These are phyloP conservation scores for Rhynchospora tenuis DNA, from an alignment of 176 grass and related monocot genomes.

Conservation along the genomic window DNA sequence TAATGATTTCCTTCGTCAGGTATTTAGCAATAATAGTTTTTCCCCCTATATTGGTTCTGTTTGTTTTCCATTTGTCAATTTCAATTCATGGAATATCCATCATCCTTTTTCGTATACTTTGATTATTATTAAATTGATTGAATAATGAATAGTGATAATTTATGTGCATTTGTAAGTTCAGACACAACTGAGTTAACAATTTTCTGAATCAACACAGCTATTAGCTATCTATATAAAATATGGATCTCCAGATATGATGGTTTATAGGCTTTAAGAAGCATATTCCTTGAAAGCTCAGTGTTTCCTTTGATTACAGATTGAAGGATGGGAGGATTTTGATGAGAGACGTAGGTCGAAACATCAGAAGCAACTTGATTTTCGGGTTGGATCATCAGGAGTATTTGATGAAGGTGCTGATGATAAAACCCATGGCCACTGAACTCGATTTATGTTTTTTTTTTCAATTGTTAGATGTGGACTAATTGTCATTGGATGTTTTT, in stretches of 20 bases:
- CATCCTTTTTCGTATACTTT: background rate
- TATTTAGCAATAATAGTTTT: slow-evolving; percentile 10
- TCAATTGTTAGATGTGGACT: background rate
- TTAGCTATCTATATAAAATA: background rate
- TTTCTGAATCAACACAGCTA: background rate
- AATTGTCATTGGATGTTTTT: background rate
- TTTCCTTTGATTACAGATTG: slow-evolving; percentile 34
- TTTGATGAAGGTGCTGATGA: slow-evolving; percentile 95
- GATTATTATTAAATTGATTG: background rate
- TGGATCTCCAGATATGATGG: background rate
- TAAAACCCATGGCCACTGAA: slow-evolving; percentile 31
- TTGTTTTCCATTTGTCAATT: background rate
- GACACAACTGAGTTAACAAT: background rate
- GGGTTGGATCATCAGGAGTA: slow-evolving; percentile 77
- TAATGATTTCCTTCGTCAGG: slow-evolving; percentile 85
- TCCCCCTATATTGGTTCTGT: background rate
- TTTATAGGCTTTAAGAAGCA: background rate
- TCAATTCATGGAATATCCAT: background rate
- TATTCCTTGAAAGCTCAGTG: background rate
- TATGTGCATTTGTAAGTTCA: background rate
- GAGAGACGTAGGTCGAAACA: slow-evolving; percentile 72
- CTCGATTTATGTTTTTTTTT: background rate
- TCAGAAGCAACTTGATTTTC: slow-evolving; percentile 96
- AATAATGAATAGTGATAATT: background rate
- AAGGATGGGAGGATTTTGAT: slow-evolving; percentile 92